Conservation (phyloP, 2,329 filamentous ascomycete species). For the Cordyceps cateniannulata region DNA sequence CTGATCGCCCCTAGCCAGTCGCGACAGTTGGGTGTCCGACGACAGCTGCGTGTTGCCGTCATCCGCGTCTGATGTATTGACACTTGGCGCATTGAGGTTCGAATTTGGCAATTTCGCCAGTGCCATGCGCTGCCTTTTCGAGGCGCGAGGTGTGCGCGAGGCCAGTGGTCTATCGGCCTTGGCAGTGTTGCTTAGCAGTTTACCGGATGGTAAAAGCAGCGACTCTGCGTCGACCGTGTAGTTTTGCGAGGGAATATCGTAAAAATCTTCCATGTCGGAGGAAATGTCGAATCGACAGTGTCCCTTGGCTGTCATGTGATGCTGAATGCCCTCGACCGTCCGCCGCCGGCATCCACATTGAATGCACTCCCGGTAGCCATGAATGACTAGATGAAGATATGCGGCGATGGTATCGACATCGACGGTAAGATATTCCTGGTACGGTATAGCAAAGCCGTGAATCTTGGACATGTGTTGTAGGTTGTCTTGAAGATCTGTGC, state of each 20-base stretch:
- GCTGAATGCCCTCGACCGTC: conserved; percentile 38
- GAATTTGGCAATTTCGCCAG: neutral
- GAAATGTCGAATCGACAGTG: conserved; percentile 40
- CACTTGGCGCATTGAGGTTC: neutral
- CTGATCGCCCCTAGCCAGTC: conserved; percentile 15
- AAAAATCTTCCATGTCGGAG: conserved; percentile 37
- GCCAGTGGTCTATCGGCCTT: neutral
- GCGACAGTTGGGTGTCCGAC: conserved; percentile 14
- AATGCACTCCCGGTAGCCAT: conserved; percentile 44
- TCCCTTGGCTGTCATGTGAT: conserved; percentile 44
- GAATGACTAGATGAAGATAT: conserved; percentile 44
- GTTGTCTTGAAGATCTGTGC: conserved; percentile 28
- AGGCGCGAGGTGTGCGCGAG: neutral
- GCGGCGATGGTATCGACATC: conserved; percentile 39
- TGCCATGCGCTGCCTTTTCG: neutral
- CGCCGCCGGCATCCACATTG: conserved; percentile 38
- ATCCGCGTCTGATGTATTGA: neutral
- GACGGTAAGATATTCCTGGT: conserved; percentile 33
- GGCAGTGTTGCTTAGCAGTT: conserved; percentile 23
- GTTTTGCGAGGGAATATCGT: conserved; percentile 18
- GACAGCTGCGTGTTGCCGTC: neutral
- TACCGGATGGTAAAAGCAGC: conserved; percentile 30
- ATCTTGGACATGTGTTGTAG: conserved; percentile 41
- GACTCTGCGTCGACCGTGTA: conserved; percentile 17
- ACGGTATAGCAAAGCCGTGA: conserved; percentile 41